Base-by-base conservation (phyloP, 2,329 filamentous ascomycete species). In the Cyclaneusma minus region DNA sequence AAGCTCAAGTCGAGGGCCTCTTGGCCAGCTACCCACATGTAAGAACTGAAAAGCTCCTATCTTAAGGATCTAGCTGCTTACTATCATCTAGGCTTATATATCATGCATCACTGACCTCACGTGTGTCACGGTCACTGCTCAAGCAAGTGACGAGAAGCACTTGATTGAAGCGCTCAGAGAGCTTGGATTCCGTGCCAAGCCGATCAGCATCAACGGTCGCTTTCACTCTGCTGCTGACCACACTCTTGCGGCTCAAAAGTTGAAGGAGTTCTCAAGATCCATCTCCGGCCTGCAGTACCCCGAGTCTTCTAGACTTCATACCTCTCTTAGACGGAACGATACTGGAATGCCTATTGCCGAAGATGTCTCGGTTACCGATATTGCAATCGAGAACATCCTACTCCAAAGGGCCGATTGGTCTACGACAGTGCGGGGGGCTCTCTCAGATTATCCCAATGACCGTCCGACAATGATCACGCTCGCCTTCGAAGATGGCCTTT, bases 11-110 rank as follows among this genome's bases (percentile, higher is more conserved):
- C 10, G 9, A 28, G 13, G 10, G 29, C 9, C 16, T 33, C 21
- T 16, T 30, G 5, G 12, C 9, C 9, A 15, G 14, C 6, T 27
- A 31, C 22, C 21, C 30, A n/a, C 12, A 25, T 23, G 33, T 33
- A 13, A 33, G 27, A 27, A 13, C 15, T 27, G 10, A 13, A 6
- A 13, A 2, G 10, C 12, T 16, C 17, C 15, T 13, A 11, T 20
- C 4, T 2, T 21, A 18, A 7, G 9, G n/a, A n/a, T n/a, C n/a
- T n/a, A n/a, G n/a, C n/a, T n/a, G n/a, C n/a, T n/a, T n/a, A n/a
- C n/a, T n/a, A 13, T n/a, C 8, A 11, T 7, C 11, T 16, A 34
- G 32, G 32, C 32, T n/a, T 34, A 34, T 13, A 32, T 34, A 10
- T 24, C 32, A n/a, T 18, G 25, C 13, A 26, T 34, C 13, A 30